Conservation (phyloP, 1,284 basidiomycete species). For the Rhodotorula mucilaginosa region DNA sequence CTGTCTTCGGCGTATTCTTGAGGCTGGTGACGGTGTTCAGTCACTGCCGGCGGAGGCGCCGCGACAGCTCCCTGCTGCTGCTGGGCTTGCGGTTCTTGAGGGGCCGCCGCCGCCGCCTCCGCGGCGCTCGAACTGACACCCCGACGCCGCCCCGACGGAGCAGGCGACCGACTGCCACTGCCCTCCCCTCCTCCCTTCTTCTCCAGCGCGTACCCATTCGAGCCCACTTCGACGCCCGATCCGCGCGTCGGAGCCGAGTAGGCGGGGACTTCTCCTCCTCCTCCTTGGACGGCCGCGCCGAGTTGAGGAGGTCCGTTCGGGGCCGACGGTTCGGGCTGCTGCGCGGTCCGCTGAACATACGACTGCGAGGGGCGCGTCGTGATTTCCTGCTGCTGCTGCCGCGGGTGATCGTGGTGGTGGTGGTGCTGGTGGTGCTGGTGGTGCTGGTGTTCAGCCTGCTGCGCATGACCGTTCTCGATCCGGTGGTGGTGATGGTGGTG, state of each 20-base stretch:
- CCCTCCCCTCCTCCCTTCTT: slow-evolving; percentile 37
- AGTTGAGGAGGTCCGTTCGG: slow-evolving; percentile 4
- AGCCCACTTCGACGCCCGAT: slow-evolving; percentile 58
- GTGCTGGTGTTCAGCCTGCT: slow-evolving; percentile 23
- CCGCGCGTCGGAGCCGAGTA: slow-evolving; percentile 47
- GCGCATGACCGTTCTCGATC: slow-evolving; percentile 19
- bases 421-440: slow-evolving; percentile 4
- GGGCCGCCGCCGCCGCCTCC: no score
- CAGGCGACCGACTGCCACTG: neutral
- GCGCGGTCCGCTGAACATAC: slow-evolving; percentile 12
- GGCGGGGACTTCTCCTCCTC: slow-evolving; percentile 38
- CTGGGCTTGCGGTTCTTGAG: neutral
- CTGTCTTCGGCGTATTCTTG: neutral
- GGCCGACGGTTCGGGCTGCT: neutral
- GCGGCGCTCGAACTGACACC: neutral
- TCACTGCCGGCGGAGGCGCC: neutral
- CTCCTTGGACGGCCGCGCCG: slow-evolving; percentile 12
- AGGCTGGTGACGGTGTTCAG: neutral
- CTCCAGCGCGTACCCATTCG: slow-evolving; percentile 61
- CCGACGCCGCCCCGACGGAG: neutral
- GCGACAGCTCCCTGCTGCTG: neutral
- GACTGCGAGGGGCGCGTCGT: slow-evolving; percentile 46
- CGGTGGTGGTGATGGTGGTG: slow-evolving; percentile 43
- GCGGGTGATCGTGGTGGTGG: slow-evolving; percentile 47
- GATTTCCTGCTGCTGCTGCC: slow-evolving; percentile 46